Conservation (phyloP, 345 rosid genomes). For the Brassica nigra region DNA sequence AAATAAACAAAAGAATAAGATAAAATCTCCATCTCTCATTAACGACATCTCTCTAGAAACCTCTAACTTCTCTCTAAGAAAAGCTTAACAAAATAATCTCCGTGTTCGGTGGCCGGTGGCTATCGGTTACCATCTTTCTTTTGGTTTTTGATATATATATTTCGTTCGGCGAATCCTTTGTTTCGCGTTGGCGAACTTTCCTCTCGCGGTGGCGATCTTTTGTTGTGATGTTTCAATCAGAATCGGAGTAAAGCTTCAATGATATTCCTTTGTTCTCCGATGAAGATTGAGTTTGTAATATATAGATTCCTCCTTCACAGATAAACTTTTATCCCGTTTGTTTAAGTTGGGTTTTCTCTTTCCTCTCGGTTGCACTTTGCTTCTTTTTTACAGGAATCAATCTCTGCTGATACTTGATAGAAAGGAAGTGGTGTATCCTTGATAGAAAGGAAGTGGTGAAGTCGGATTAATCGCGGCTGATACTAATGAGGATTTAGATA, state of each 20-base stretch:
- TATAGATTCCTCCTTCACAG: neutral
- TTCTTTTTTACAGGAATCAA: neutral
- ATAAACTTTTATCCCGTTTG: neutral
- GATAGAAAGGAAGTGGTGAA: neutral
- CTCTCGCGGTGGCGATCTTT: neutral
- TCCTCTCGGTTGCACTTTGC: neutral
- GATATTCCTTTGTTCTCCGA: neutral
- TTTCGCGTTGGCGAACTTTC: neutral
- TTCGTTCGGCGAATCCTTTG: neutral
- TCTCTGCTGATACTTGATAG: neutral
- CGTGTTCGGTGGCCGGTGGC: neutral
- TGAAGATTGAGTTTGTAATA: neutral
- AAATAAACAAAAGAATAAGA: too few relatives aligned
- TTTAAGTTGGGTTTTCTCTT: neutral
- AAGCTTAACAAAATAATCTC: neutral
- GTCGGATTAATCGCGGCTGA: neutral
- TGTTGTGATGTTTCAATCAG: neutral
- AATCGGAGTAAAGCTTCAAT: neutral
- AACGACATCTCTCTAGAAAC: conserved; percentile 21
- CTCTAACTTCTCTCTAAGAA: neutral
- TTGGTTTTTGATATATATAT: neutral
- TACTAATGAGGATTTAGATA: neutral
- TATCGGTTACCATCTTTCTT: neutral
- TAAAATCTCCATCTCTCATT: too few relatives aligned
- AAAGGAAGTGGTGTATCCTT: neutral